These are phyloP conservation scores for Russula brevipes DNA, from an alignment of 768 basidiomycete species.

Conservation along the genomic window DNA sequence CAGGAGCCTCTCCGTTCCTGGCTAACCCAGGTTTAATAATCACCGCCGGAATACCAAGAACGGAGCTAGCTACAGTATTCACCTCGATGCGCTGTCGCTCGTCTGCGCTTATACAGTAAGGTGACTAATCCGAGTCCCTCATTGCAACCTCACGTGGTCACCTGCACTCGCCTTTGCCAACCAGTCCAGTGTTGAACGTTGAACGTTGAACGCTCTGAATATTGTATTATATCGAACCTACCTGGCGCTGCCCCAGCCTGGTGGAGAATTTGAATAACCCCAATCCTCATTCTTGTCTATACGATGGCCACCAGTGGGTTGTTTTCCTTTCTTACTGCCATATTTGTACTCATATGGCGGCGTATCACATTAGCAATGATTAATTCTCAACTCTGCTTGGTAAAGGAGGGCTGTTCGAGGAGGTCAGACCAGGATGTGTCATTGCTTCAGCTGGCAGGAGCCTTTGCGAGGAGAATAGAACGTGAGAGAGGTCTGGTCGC, in stretches of 20 bases:
- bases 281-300: not conserved
- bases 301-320: not conserved
- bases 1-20: no score
- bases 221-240: not conserved
- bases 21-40: no score
- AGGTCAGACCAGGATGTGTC: constrained; percentile 1
- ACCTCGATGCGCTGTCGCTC: no score
- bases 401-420: not conserved
- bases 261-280: constrained; percentile 7
- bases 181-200: no score
- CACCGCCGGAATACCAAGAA: no score
- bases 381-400: constrained; percentile 1
- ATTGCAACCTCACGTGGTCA: no score
- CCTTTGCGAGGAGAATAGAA: constrained; percentile 9
- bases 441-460: constrained; percentile 18
- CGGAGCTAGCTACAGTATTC: no score
- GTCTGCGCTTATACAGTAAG: no score
- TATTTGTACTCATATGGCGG: constrained; percentile 2
- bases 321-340: constrained; percentile 3
- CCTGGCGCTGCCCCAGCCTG: constrained; percentile 11
- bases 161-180: not conserved
- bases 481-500: constrained; percentile 4
- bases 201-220: no score
- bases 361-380: no score
- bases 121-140: no score